A percentile compares a stretch with the other conserved stretches of the same genome.
These are phyloP conservation scores for Pleurotus ostreatus DNA, from an alignment of 768 basidiomycete species.

Conservation along the genomic window DNA sequence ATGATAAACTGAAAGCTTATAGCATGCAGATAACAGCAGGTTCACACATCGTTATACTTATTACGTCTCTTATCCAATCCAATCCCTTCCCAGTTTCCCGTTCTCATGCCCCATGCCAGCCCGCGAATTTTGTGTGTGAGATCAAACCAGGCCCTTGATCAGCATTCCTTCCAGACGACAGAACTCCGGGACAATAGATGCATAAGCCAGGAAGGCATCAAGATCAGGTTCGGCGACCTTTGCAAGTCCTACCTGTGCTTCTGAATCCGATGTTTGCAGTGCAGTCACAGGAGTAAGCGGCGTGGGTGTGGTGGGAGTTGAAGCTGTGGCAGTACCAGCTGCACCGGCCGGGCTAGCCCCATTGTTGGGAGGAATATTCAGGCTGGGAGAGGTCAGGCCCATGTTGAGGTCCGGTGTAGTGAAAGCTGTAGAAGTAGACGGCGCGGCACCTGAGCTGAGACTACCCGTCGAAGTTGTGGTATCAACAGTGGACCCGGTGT, in stretches of 20 bases:
- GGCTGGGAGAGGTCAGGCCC: conserved; percentile 16
- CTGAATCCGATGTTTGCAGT: conserved; percentile 66
- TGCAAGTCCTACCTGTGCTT: conserved; percentile 70
- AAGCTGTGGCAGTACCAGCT: conserved; percentile 17
- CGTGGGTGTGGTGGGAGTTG: conserved; percentile 47
- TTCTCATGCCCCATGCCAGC: neutral
- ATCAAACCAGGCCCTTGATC: conserved; percentile 54
- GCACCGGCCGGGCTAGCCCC: conserved; percentile 13
- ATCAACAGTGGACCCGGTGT: conserved; percentile 43
- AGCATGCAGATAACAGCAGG: neutral
- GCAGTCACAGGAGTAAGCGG: conserved; percentile 69
- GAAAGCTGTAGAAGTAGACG: conserved; percentile 38
- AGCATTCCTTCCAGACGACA: conserved; percentile 77
- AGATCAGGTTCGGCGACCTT: conserved; percentile 83
- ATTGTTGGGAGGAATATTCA: conserved; percentile 19
- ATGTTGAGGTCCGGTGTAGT: conserved; percentile 61
- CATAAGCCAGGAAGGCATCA: conserved; percentile 84
- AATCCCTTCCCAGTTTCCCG: neutral
- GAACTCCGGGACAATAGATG: conserved; percentile 82
- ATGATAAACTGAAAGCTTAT: neutral
- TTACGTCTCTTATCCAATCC: neutral
- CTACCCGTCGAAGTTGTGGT: conserved; percentile 26
- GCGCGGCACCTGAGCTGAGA: conserved; percentile 17
- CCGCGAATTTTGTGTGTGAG: too few relatives aligned
- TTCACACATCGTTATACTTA: neutral